Base-by-base conservation (phyloP, 805 yeast genomes). In the Candida corydali region DNA sequence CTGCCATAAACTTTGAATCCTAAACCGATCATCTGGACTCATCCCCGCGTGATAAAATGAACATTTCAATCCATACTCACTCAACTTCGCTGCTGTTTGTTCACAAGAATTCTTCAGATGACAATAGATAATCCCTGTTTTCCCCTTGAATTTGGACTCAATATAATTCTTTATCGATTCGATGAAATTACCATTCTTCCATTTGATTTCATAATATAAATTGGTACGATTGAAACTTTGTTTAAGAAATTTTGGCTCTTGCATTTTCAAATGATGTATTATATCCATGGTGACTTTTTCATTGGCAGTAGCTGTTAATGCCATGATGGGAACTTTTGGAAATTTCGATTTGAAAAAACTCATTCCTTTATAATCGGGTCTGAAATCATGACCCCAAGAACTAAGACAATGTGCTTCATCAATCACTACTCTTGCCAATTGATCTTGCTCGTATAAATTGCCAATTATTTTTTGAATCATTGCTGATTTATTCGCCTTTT, bases 321-420 rank as follows among this genome's bases (percentile, higher is more conserved):
- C 98, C 87, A 93, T 88, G 42, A 93, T 69, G 1, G 98, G 98
- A 4, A 87, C 77, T 35, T 73, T 73, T 0, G 95, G 94, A 53
- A 75, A 93, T 33, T 76, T 73, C 14, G 63, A 58, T 51, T 87
- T 87, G 58, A 93, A 85, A 45, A 70, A 73, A 24, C 78, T 76
- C 52, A 93, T 68, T 8, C 81, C 83, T 50, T 88, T 86, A 63
- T 93, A 93, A 58, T 93, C 98, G 0, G 98, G 97, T 36, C 98
- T 71, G 58, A 93, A 93, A 59, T 93, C 98, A 60, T 93, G 98
- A 15, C 98, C 98, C 98, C 98, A 93, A 8, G 94, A 83, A 36
- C 96, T 86, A 30, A 93, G 95, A 71, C 98, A 93, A 62, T 93
- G 98, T 0, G 98, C 98, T 55, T 87, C 98, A 62, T 93, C 98